A percentile compares a stretch with the other conserved stretches of the same genome.
Conservation (phyloP, 75 land plant species). For the Picea sitchensis region DNA sequence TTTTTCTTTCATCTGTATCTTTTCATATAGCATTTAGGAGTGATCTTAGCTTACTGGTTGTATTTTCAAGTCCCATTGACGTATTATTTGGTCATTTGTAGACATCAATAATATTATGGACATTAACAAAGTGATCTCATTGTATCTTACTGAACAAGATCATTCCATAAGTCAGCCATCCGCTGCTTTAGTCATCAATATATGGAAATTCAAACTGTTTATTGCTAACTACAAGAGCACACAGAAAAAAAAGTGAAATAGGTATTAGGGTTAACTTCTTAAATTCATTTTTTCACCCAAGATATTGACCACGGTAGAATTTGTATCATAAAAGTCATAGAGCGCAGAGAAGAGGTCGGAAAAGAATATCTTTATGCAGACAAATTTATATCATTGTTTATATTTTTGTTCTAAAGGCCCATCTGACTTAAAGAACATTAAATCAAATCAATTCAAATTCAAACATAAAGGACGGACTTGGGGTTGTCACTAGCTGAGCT, state of each 20-base stretch:
- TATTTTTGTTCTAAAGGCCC: neutral
- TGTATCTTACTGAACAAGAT: neutral
- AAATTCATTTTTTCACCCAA: neutral
- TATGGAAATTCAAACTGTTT: too few species aligned
- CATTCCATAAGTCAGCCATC: neutral
- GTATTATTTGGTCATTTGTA: too few species aligned
- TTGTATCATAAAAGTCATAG: neutral
- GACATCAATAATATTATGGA: neutral
- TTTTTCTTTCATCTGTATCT: too few species aligned
- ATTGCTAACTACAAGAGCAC: too few species aligned
- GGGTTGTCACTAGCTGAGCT: neutral
- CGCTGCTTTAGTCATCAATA: too few species aligned
- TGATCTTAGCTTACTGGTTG: too few species aligned
- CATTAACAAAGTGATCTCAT: neutral
- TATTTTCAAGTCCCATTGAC: too few species aligned
- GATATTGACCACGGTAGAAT: neutral
- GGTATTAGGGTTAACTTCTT: neutral
- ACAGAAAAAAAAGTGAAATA: neutral
- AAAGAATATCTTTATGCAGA: neutral
- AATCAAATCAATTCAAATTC: neutral
- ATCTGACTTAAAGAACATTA: neutral
- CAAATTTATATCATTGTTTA: neutral
- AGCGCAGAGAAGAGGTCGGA: neutral
- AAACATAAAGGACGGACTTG: conserved; percentile 5
- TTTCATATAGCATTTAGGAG: too few species aligned